Conservation (phyloP, 2,329 filamentous ascomycete genomes). For the Beauveria sp. region DNA sequence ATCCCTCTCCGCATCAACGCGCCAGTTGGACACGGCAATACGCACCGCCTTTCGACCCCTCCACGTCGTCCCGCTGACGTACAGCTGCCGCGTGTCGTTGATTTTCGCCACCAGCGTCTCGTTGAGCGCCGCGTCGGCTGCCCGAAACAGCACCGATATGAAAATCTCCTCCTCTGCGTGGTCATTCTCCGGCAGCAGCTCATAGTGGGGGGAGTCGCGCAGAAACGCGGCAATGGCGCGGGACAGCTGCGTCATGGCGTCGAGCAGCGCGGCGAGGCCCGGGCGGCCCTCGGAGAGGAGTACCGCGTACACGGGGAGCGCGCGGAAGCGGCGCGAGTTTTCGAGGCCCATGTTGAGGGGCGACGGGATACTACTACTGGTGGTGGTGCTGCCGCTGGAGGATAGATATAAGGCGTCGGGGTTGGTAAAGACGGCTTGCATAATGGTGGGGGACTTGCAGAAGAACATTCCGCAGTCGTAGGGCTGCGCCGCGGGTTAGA, state of each 20-base stretch:
- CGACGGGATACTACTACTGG: slow-evolving; percentile 52
- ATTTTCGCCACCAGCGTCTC: slow-evolving; percentile 59
- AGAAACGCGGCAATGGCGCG: slow-evolving; percentile 60
- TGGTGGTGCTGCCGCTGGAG: slow-evolving; percentile 22
- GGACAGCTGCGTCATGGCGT: slow-evolving; percentile 64
- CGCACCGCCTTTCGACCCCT: slow-evolving; percentile 64
- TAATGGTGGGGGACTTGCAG: slow-evolving; percentile 52
- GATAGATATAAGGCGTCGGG: slow-evolving; percentile 77
- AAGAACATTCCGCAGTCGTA: slow-evolving; percentile 93
- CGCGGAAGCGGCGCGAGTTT: slow-evolving; percentile 85
- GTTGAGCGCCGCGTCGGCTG: slow-evolving; percentile 57
- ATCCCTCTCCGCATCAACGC: slow-evolving; percentile 62
- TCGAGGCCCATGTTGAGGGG: slow-evolving; percentile 83
- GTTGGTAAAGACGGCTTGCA: slow-evolving; percentile 65
- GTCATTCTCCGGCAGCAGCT: slow-evolving; percentile 47
- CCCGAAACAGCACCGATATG: slow-evolving; percentile 67
- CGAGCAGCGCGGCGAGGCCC: slow-evolving; percentile 63
- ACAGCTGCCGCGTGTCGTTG: slow-evolving; percentile 67
- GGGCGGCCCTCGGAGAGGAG: slow-evolving; percentile 64
- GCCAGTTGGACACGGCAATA: slow-evolving; percentile 84
- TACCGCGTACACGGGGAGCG: slow-evolving; percentile 80
- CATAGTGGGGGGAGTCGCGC: slow-evolving; percentile 51
- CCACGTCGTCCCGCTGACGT: slow-evolving; percentile 78
- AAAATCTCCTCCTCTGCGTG: slow-evolving; percentile 37
- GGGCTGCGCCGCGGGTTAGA: slow-evolving; percentile 39